Conservation (phyloP, 2,329 filamentous ascomycete species). For the Fonsecaea erecta region DNA sequence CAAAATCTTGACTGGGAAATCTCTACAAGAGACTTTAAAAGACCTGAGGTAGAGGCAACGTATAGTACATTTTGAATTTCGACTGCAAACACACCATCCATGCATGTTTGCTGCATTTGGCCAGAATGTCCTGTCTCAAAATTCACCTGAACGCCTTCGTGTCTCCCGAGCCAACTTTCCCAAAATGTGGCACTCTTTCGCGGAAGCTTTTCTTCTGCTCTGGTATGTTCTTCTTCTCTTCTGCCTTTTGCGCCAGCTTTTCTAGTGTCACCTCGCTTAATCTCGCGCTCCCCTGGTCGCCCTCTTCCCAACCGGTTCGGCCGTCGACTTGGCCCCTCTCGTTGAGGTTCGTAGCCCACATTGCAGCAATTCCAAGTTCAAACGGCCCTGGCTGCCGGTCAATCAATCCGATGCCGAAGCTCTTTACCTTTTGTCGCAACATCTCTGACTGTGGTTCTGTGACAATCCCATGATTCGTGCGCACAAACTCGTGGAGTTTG, state of each 20-base stretch:
- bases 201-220: conserved; percentile 30
- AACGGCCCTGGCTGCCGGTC: conserved; percentile 88
- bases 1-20: conserved; percentile 67
- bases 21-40: conserved; percentile 39
- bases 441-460: conserved; percentile 93
- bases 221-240: conserved; percentile 36
- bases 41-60: conserved; percentile 19
- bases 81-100: background rate
- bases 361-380: conserved; percentile 79
- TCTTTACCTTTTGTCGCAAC: conserved; percentile 81
- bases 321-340: conserved; percentile 42
- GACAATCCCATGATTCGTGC: conserved; percentile 89
- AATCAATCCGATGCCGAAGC: conserved; percentile 83
- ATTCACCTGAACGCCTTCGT: conserved; percentile 24
- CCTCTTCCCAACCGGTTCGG: conserved; percentile 36
- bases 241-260: conserved; percentile 34
- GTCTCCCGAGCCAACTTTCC: conserved; percentile 31
- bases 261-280: conserved; percentile 37
- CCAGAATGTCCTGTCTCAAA: too few species aligned
- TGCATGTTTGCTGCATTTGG: background rate
- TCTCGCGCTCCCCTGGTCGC: conserved; percentile 38
- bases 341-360: conserved; percentile 87
- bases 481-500: conserved; percentile 88
- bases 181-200: conserved; percentile 34
- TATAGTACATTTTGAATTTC: background rate